A percentile compares a stretch with the other conserved stretches of the same genome.
These are phyloP conservation scores for Didymosphaeria variabile DNA, from an alignment of 2,329 filamentous ascomycete genomes.

Conservation along the genomic window DNA sequence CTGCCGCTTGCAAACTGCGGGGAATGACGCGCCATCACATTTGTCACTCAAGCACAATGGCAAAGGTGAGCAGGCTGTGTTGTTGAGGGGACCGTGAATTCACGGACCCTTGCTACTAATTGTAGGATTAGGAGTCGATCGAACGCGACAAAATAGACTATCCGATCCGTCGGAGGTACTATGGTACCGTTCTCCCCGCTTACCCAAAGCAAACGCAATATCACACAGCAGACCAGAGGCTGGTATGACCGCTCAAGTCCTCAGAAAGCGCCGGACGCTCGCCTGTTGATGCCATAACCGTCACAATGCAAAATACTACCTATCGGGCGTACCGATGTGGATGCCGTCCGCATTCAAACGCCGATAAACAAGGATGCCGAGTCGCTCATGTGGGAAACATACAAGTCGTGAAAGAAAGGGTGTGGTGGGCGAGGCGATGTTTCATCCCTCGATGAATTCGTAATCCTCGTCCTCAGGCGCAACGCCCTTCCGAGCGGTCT, in stretches of 20 bases:
- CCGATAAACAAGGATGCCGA: constrained; percentile 33
- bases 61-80: constrained; percentile 7
- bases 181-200: neutral
- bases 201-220: constrained; percentile 19
- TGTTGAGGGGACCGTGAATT: constrained; percentile 45
- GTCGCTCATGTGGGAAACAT: constrained; percentile 25
- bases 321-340: constrained; percentile 29
- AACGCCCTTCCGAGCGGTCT: constrained; percentile 39
- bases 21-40: constrained; percentile 16
- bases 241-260: constrained; percentile 53
- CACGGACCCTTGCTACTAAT: constrained; percentile 29
- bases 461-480: constrained; percentile 52
- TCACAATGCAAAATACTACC: constrained; percentile 39
- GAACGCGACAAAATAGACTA: constrained; percentile 16
- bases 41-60: neutral
- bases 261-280: constrained; percentile 54
- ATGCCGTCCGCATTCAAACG: constrained; percentile 32
- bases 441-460: constrained; percentile 50
- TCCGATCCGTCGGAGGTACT: constrained; percentile 12
- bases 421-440: constrained; percentile 7
- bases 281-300: constrained; percentile 52
- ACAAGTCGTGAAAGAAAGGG: constrained; percentile 17
- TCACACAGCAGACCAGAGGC: constrained; percentile 34
- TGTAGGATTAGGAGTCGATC: constrained; percentile 6
- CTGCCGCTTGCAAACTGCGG: constrained; percentile 7